Percentiles rank a stretch among this genome's conserved stretches.
phyloP scores from a whole-genome alignment of 805 yeast genomes.

The Jamesozyma lodderae region DNA sequence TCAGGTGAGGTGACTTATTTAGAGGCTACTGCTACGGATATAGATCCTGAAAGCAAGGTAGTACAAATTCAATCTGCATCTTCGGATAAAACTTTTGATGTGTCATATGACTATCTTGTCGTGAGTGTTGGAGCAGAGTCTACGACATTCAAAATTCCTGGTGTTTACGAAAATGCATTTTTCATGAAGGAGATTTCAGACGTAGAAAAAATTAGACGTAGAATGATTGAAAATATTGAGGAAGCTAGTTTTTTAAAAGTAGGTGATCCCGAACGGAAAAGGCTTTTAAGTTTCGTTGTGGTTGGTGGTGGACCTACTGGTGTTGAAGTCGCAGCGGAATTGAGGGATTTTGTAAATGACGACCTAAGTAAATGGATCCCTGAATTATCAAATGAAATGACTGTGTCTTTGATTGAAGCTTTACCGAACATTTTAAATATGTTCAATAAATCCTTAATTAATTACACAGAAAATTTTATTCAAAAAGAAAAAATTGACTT shows the following conservation, averaged over 20 bases:
- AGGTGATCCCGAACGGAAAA: constrained; percentile 65
- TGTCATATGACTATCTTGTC: constrained; percentile 69
- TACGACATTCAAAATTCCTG: constrained; percentile 91
- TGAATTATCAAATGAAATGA: constrained; percentile 68
- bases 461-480: constrained; percentile 75
- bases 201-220: constrained; percentile 71
- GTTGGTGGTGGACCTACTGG: constrained; percentile 99
- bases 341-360: constrained; percentile 88
- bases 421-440: constrained; percentile 76
- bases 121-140: constrained; percentile 93
- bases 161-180: constrained; percentile 81
- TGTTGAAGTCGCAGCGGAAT: constrained; percentile 95
- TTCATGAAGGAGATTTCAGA: constrained; percentile 87
- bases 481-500: constrained; percentile 59
- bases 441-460: constrained; percentile 60
- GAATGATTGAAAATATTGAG: constrained; percentile 80
- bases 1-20: constrained; percentile 72
- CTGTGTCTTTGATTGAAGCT: constrained; percentile 82
- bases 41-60: constrained; percentile 63
- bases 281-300: constrained; percentile 79
- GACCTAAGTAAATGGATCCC: constrained; percentile 88
- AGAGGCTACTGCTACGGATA: constrained; percentile 83
- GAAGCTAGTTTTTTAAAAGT: constrained; percentile 75
- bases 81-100: background rate
- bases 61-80: constrained; percentile 44